phyloP scores from a whole-genome alignment of 176 grass and related monocot genomes.

The Poa annua region DNA sequence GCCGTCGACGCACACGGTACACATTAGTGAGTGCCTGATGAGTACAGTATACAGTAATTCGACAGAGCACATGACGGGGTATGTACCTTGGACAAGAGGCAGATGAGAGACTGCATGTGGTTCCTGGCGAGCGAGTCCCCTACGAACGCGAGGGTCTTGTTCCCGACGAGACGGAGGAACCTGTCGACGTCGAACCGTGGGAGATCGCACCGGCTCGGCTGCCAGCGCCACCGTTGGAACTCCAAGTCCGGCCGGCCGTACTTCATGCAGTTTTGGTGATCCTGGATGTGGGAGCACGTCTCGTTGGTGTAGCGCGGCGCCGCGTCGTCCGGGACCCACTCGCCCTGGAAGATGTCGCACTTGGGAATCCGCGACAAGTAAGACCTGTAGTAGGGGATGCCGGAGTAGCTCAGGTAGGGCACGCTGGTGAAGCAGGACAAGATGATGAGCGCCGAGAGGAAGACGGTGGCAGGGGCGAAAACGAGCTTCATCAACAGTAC shows the following conservation, averaged over 20 bases:
- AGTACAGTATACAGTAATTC: not conserved
- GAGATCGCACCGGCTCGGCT: conserved; percentile 52
- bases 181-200: conserved; percentile 48
- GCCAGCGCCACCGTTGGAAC: conserved; percentile 62
- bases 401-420: conserved; percentile 36
- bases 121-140: conserved; percentile 63
- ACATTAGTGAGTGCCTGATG: not conserved
- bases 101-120: conserved; percentile 58
- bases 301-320: conserved; percentile 58
- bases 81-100: conserved; percentile 52
- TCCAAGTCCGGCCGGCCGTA: conserved; percentile 52
- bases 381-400: not conserved
- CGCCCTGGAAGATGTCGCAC: conserved; percentile 61
- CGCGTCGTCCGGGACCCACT: conserved; percentile 54
- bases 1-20: not conserved
- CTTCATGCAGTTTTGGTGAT: conserved; percentile 59
- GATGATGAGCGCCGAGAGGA: conserved; percentile 49
- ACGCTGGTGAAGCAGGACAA: conserved; percentile 52
- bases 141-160: conserved; percentile 55
- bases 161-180: conserved; percentile 49
- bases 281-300: conserved; percentile 54
- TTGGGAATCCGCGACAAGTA: conserved; percentile 24
- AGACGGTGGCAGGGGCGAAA: conserved; percentile 43
- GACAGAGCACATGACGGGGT: not conserved
- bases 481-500: conserved; percentile 40